Conservation (phyloP, 2,329 filamentous ascomycete species). For the Penicillium sp. region DNA sequence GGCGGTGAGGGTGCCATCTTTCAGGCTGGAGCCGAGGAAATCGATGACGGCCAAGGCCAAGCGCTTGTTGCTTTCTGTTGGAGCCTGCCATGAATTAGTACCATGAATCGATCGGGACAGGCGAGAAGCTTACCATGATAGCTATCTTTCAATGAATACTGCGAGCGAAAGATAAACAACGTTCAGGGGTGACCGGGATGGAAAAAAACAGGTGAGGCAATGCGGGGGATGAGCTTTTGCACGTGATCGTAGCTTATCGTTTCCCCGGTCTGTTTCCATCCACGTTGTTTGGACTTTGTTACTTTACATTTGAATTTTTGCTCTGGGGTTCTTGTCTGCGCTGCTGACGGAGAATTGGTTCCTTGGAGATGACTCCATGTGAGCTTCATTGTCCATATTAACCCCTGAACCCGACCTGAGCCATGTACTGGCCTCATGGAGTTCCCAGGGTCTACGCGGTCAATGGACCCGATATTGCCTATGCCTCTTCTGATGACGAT, state of each 20-base stretch:
- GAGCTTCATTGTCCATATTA: slow-evolving; percentile 30
- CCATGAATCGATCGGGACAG: no score
- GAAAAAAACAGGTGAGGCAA: slow-evolving; percentile 11
- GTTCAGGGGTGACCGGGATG: slow-evolving; percentile 13
- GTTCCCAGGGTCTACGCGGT: slow-evolving; percentile 50
- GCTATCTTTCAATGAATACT: not conserved
- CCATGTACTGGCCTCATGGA: slow-evolving; percentile 53
- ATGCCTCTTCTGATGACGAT: slow-evolving; percentile 27
- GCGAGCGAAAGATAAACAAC: slow-evolving; percentile 3
- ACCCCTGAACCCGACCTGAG: slow-evolving; percentile 30
- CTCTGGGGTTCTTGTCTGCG: not conserved
- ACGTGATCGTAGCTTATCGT: slow-evolving; percentile 26
- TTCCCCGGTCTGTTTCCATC: slow-evolving; percentile 6
- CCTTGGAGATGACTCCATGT: slow-evolving; percentile 41
- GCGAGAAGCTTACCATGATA: slow-evolving; percentile 21
- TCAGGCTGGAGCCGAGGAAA: slow-evolving; percentile 80
- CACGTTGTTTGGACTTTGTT: slow-evolving; percentile 2
- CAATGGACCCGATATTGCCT: slow-evolving; percentile 43
- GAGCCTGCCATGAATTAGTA: slow-evolving; percentile 32
- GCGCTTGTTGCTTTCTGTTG: slow-evolving; percentile 67
- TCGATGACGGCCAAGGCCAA: slow-evolving; percentile 96
- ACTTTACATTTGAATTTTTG: not conserved
- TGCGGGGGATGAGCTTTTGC: slow-evolving; percentile 24
- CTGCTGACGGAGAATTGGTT: slow-evolving; percentile 5
- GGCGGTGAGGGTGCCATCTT: slow-evolving; percentile 80